Conservation (phyloP, 306 rosid genomes). For the Prunus salicina region DNA sequence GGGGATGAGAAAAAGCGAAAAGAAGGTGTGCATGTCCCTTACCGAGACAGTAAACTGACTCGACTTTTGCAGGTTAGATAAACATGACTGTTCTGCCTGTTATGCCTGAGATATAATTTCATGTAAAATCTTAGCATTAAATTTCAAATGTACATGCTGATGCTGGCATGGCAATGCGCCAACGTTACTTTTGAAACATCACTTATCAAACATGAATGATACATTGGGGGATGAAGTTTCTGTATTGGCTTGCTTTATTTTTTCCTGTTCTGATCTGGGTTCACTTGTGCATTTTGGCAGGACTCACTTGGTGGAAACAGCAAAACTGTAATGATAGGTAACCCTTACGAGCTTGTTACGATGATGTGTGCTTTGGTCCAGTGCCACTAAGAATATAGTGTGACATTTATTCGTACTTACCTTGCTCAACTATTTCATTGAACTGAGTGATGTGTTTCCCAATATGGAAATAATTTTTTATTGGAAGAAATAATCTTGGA, state of each 20-base stretch:
- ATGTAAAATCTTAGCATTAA: not conserved
- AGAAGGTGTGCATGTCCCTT: slow-evolving; percentile 77
- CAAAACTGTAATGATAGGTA: slow-evolving; percentile 92
- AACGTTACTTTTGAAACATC: not conserved
- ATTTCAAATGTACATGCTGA: not conserved
- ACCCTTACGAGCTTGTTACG: slow-evolving; percentile 6
- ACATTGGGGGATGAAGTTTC: not conserved
- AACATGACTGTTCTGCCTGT: slow-evolving; percentile 17
- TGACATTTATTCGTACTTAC: slow-evolving; percentile 15
- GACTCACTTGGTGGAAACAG: slow-evolving; percentile 94
- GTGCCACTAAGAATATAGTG: not conserved
- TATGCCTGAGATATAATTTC: slow-evolving; percentile 4
- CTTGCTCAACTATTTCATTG: slow-evolving; percentile 8
- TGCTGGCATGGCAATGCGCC: not conserved
- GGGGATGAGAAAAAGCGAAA: slow-evolving; percentile 87
- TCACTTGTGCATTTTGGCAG: slow-evolving; percentile 43
- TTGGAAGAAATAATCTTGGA: not conserved
- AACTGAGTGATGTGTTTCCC: slow-evolving; percentile 2
- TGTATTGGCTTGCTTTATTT: not conserved
- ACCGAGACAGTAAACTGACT: slow-evolving; percentile 88
- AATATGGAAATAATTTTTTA: not conserved
- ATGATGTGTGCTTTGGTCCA: not conserved
- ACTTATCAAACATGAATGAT: not conserved
- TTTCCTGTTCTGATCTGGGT: slow-evolving; percentile 13
- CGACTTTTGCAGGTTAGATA: slow-evolving; percentile 80